phyloP scores from a whole-genome alignment of 2,329 filamentous ascomycete genomes.

The Fusarium algeriense region DNA sequence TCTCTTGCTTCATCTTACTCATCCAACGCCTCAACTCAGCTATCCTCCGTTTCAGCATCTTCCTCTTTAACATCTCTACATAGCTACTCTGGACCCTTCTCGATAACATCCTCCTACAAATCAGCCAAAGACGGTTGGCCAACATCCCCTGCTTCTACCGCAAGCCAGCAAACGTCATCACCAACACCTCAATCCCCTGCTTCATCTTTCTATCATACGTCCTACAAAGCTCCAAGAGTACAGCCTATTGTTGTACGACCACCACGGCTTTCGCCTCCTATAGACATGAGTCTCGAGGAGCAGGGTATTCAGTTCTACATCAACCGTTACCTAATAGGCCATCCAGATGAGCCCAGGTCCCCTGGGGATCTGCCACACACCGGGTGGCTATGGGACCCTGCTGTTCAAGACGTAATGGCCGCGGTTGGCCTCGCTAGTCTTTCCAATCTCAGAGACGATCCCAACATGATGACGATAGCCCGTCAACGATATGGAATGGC shows the following conservation, averaged over 20 bases:
- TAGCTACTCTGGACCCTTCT: constrained; percentile 18
- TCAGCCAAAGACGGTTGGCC: constrained; percentile 36
- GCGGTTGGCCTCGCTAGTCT: constrained; percentile 70
- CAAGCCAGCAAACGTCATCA: constrained; percentile 28
- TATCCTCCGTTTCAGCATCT: constrained; percentile 23
- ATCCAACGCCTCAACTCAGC: constrained; percentile 36
- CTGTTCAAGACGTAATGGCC: constrained; percentile 63
- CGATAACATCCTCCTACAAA: constrained; percentile 34
- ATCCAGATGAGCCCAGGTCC: constrained; percentile 62
- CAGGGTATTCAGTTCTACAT: constrained; percentile 65
- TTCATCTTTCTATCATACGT: constrained; percentile 20
- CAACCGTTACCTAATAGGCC: constrained; percentile 63
- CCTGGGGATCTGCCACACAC: constrained; percentile 53
- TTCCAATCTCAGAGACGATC: constrained; percentile 64
- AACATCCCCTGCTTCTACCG: constrained; percentile 32
- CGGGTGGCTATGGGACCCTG: constrained; percentile 55
- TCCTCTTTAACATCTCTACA: constrained; percentile 28
- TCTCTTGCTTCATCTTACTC: constrained; percentile 40
- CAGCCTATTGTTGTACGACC: constrained; percentile 8
- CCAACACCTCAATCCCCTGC: constrained; percentile 37
- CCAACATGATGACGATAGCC: constrained; percentile 60
- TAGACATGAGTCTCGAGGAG: constrained; percentile 60
- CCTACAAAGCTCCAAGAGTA: constrained; percentile 2
- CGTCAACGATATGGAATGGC: constrained; percentile 67
- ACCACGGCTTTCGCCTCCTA: constrained; percentile 44